Evolutionary conservation across 2,329 filamentous ascomycete species (phyloP).

Genomic region (Ceratocystiopsis minuta): DNA sequence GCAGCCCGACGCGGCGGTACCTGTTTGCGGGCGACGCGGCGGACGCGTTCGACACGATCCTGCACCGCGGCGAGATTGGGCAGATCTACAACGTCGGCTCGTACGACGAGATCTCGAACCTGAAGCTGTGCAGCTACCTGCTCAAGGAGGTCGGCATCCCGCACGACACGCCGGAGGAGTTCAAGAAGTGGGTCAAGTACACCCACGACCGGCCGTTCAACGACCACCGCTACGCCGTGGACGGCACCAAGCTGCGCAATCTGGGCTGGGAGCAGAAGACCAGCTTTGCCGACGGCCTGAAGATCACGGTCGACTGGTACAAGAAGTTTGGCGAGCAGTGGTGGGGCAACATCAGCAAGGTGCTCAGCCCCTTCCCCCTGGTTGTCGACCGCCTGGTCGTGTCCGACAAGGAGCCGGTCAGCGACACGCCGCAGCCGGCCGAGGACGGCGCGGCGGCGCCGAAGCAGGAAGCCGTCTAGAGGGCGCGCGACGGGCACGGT

Average conservation of each 20-base stretch:
- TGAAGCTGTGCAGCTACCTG: conserved; percentile 47
- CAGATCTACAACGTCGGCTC: conserved; percentile 74
- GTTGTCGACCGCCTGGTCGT: conserved; percentile 37
- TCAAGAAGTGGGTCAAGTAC: conserved; percentile 51
- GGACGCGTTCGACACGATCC: conserved; percentile 68
- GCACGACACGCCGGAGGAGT: conserved; percentile 29
- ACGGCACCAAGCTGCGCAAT: conserved; percentile 46
- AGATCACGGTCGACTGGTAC: conserved; percentile 53
- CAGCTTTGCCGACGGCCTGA: conserved; percentile 43
- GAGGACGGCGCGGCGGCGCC: conserved; percentile 3
- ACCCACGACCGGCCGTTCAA: conserved; percentile 66
- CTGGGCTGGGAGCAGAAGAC: conserved; percentile 56
- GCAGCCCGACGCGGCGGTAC: conserved; percentile 56
- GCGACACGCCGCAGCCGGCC: conserved; percentile 13
- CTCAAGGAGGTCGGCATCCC: conserved; percentile 43
- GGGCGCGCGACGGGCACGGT: too few species aligned
- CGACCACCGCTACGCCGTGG: conserved; percentile 54
- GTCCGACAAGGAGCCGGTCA: conserved; percentile 27
- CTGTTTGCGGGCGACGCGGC: conserved; percentile 64
- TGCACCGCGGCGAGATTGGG: conserved; percentile 57
- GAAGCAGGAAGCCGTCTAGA: too few species aligned
- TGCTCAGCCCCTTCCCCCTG: conserved; percentile 49
- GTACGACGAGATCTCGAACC: conserved; percentile 58
- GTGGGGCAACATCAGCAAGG: conserved; percentile 56
- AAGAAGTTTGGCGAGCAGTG: conserved; percentile 44